These are phyloP conservation scores for Epichloe baconii DNA, from an alignment of 2,329 filamentous ascomycete genomes.

Conservation along the genomic window DNA sequence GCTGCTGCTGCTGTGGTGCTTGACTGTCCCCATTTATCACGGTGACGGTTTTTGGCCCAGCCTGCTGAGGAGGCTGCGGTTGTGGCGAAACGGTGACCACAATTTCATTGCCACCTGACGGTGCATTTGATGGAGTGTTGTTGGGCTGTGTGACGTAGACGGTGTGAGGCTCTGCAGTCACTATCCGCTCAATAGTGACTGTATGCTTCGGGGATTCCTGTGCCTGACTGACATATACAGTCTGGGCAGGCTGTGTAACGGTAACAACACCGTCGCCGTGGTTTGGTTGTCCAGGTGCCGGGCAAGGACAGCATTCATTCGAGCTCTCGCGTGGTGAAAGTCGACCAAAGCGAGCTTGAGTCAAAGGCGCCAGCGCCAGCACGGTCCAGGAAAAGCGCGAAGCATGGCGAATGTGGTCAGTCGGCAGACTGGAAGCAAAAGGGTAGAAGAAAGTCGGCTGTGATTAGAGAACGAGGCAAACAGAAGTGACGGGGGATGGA, in stretches of 20 bases:
- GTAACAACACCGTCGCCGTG: constrained; percentile 13
- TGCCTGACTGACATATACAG: constrained; percentile 14
- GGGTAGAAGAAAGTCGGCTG: no score
- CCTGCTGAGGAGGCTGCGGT: neutral
- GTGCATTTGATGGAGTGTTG: neutral
- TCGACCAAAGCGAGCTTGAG: constrained; percentile 14
- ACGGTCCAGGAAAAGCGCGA: constrained; percentile 13
- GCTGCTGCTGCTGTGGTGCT: neutral
- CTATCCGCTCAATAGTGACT: constrained; percentile 6
- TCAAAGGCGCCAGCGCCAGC: constrained; percentile 15
- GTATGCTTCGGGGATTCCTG: constrained; percentile 9
- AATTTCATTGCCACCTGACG: constrained; percentile 1
- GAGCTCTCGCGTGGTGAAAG: constrained; percentile 9
- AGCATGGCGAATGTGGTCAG: constrained; percentile 11
- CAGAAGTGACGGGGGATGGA: neutral
- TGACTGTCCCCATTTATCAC: neutral
- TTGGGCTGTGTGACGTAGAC: constrained; percentile 4
- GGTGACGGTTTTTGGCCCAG: constrained; percentile 5
- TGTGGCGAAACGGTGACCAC: constrained; percentile 7
- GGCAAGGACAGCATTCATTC: constrained; percentile 19
- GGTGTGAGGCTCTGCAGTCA: constrained; percentile 12
- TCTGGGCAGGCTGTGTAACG: constrained; percentile 14
- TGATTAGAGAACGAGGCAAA: neutral
- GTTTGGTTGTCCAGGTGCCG: constrained; percentile 7
- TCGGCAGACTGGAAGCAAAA: neutral